phyloP scores from a whole-genome alignment of 2,329 filamentous ascomycete species.

The Macrophomina pseudophaseolina region DNA sequence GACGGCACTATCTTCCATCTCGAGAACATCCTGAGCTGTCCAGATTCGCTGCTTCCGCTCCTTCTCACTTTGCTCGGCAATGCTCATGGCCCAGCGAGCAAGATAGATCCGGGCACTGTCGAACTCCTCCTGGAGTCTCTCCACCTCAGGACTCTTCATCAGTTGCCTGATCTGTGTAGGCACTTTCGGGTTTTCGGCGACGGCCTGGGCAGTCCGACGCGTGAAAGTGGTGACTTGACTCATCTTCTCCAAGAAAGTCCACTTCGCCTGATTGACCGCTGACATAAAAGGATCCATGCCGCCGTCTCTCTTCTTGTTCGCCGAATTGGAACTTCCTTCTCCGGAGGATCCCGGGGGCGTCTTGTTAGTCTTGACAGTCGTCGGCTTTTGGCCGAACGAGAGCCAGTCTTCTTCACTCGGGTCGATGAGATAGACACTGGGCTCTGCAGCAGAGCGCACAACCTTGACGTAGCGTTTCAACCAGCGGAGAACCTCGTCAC shows the following conservation, averaged over 20 bases:
- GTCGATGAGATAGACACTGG: conserved; percentile 89
- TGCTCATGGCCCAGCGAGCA: conserved; percentile 97
- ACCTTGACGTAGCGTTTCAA: conserved; percentile 81
- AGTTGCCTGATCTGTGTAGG: conserved; percentile 86
- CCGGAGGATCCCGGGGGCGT: conserved; percentile 31
- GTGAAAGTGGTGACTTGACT: conserved; percentile 98
- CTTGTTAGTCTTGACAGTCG: conserved; percentile 44
- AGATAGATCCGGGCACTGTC: conserved; percentile 95
- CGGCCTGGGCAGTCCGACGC: conserved; percentile 84
- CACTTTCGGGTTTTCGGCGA: conserved; percentile 87
- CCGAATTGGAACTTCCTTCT: conserved; percentile 35
- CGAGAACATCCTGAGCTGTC: conserved; percentile 89
- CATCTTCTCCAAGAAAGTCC: conserved; percentile 96
- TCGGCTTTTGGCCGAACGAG: conserved; percentile 73
- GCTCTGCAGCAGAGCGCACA: conserved; percentile 83
- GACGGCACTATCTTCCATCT: conserved; percentile 92
- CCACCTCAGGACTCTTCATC: conserved; percentile 89
- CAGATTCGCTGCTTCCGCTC: conserved; percentile 87
- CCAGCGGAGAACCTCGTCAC: conserved; percentile 93
- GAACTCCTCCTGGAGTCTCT: conserved; percentile 94
- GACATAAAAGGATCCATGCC: conserved; percentile 93
- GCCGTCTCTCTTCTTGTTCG: conserved; percentile 57
- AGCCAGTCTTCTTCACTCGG: conserved; percentile 82
- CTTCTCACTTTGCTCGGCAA: conserved; percentile 92
- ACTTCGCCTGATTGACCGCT: conserved; percentile 90